Conservation (phyloP, 2,329 filamentous ascomycete species). For the Incumbomyces delicatus region DNA sequence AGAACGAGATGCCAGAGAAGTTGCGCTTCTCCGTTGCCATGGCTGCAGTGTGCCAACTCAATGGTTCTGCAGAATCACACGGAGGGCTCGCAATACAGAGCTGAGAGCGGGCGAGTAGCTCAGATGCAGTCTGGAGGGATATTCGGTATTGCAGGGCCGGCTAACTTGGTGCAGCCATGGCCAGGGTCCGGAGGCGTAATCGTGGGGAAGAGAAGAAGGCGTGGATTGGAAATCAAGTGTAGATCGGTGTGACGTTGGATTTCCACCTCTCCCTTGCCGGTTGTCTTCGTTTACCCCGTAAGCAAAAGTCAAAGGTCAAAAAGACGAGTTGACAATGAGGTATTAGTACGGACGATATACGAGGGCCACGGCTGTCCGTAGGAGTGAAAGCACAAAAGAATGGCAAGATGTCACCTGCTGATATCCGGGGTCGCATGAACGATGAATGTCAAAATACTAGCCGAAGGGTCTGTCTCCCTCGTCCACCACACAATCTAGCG, state of each 20-base stretch:
- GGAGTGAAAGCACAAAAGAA: too few relatives aligned
- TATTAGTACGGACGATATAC: too few relatives aligned
- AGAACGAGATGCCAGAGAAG: slow-evolving; percentile 36
- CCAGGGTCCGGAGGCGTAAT: slow-evolving; percentile 1
- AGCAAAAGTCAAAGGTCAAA: too few relatives aligned
- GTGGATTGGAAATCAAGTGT: slow-evolving; percentile 8
- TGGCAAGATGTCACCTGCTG: too few relatives aligned
- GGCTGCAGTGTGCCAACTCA: slow-evolving; percentile 22
- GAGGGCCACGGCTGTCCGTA: too few relatives aligned
- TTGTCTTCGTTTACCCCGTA: too few relatives aligned
- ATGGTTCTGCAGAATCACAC: slow-evolving; percentile 19
- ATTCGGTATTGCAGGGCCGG: slow-evolving; percentile 4
- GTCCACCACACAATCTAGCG: too few relatives aligned
- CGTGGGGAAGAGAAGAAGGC: not conserved
- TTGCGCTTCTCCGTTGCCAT: slow-evolving; percentile 39
- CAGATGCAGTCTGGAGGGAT: not conserved
- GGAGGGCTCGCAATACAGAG: not conserved
- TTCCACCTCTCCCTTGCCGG: too few relatives aligned
- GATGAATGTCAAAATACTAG: too few relatives aligned
- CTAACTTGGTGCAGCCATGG: slow-evolving; percentile 18
- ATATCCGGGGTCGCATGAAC: too few relatives aligned
- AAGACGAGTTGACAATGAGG: too few relatives aligned
- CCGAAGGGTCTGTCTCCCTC: too few relatives aligned
- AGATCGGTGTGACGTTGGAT: not conserved
- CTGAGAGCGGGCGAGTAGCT: not conserved